Base-by-base conservation (phyloP, 176 grass and related monocot genomes). In the Triticum monococcum region DNA sequence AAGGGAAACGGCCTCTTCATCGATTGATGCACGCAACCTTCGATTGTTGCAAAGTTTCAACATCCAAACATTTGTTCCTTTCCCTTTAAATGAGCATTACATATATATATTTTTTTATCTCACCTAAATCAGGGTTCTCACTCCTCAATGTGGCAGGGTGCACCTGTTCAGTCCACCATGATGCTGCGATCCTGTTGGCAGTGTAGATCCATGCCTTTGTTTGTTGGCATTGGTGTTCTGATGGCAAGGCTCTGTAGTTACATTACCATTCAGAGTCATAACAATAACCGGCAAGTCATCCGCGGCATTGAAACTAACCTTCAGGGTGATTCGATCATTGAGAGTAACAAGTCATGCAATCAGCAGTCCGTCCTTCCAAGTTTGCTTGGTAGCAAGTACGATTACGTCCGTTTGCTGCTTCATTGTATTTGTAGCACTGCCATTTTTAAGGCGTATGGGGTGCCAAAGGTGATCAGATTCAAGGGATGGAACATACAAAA, bases 341-440 rank as follows among this genome's bases (percentile, higher is more conserved):
- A 75, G 5, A 66, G 60, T 9, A 80, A 24, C 61, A 46, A 75
- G 45, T 38, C 84, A 36, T 87, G 75, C 68, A 79, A 75, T 80
- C 65, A 26, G 22, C 67, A 84, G 5, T 12, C 26, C 14, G 10
- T 20, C 22, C 8, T 57, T 56, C 57, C 68, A 25, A 84, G 75
- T 38, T 80, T 87, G 4, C 17, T 84, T 23, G 80, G 45, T 10
- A 41, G 23, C 80, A 87, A 75, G 68, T 20, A 54, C 5, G 85
- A 68, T 9, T 75, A 30, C 50, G 17, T 74, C 16, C 46, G 75
- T 56, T 28, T 91, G 23, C 68, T 12, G 1, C 67, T 91, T 38
- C 89, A 87, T 5, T 91, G 25, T 36, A 80, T 91, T n/a, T 91
- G 68, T 72, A 75, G 71, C 85, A 41, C 81, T 31, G 75, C 60